Conservation (phyloP, 1,284 basidiomycete genomes). For the Hortiboletus rubellus region DNA sequence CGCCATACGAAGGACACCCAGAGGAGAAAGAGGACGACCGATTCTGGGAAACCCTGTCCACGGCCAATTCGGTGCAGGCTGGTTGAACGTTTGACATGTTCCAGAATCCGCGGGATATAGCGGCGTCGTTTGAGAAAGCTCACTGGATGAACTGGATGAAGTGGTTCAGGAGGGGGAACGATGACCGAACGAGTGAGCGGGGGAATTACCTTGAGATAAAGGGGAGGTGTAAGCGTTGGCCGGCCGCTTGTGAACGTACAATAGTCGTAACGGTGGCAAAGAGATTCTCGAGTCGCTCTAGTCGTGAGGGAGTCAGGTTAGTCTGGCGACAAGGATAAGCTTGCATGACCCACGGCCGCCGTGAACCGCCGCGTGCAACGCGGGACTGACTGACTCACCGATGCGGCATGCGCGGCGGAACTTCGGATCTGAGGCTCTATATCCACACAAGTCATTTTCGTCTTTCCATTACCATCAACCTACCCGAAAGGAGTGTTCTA, state of each 20-base stretch:
- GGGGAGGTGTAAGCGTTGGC: background rate
- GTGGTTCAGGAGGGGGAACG: background rate
- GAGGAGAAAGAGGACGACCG: background rate
- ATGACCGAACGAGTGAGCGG: background rate
- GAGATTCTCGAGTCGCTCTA: no score
- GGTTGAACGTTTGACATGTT: background rate
- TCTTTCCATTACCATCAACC: slow-evolving; percentile 14
- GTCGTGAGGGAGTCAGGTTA: no score
- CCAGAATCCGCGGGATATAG: background rate
- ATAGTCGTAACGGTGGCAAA: background rate
- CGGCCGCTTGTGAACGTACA: background rate
- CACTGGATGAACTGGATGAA: no score
- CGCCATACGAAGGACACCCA: background rate
- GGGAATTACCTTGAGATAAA: background rate
- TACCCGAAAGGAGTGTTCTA: slow-evolving; percentile 9
- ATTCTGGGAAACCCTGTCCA: background rate
- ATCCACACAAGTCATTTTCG: background rate
- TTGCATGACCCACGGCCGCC: no score
- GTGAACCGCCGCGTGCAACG: no score
- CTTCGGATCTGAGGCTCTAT: background rate
- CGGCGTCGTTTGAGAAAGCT: no score
- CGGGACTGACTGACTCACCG: no score
- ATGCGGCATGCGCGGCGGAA: no score
- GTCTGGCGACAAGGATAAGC: no score
- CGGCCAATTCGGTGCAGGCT: background rate